Percentiles rank a stretch among this genome's conserved stretches.
These are phyloP conservation scores for Xylaria sp. DNA, from an alignment of 2,329 filamentous ascomycete genomes.

Conservation along the genomic window DNA sequence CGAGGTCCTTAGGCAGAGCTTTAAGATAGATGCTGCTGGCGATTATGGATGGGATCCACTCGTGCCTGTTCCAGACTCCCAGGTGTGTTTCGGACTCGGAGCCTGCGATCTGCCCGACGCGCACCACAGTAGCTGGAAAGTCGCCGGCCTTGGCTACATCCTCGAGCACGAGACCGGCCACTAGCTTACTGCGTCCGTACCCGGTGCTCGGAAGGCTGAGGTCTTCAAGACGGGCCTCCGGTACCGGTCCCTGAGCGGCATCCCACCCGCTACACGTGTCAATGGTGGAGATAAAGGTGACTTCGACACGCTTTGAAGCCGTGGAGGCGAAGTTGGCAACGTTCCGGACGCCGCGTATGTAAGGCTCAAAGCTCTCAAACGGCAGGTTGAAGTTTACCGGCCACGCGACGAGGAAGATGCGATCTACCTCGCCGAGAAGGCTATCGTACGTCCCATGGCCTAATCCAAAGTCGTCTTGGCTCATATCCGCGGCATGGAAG, in stretches of 20 bases:
- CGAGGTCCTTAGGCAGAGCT: conserved; percentile 60
- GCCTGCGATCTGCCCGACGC: conserved; percentile 61
- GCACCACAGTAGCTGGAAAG: conserved; percentile 54
- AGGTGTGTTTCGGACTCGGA: conserved; percentile 46
- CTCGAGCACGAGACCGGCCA: conserved; percentile 56
- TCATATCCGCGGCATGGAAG: neutral
- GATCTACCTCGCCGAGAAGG: conserved; percentile 5
- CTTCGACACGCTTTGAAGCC: conserved; percentile 33
- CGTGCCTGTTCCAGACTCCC: conserved; percentile 65
- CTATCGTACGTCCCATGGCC: conserved; percentile 8
- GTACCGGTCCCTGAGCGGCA: conserved; percentile 45
- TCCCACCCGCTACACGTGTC: conserved; percentile 52
- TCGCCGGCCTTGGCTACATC: conserved; percentile 50
- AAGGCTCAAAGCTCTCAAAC: conserved; percentile 49
- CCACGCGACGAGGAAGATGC: conserved; percentile 52
- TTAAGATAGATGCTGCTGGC: conserved; percentile 61
- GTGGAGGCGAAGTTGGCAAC: conserved; percentile 47
- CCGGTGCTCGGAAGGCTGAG: conserved; percentile 49
- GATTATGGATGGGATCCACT: conserved; percentile 65
- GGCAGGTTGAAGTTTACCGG: conserved; percentile 53
- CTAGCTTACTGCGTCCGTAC: conserved; percentile 58
- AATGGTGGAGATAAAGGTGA: conserved; percentile 57
- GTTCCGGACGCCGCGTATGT: conserved; percentile 54
- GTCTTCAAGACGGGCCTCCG: conserved; percentile 53
- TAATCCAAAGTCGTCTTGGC: conserved; percentile 14